Base-by-base conservation (phyloP, 495 filamentous ascomycete species). In the Xylaria grammica region DNA sequence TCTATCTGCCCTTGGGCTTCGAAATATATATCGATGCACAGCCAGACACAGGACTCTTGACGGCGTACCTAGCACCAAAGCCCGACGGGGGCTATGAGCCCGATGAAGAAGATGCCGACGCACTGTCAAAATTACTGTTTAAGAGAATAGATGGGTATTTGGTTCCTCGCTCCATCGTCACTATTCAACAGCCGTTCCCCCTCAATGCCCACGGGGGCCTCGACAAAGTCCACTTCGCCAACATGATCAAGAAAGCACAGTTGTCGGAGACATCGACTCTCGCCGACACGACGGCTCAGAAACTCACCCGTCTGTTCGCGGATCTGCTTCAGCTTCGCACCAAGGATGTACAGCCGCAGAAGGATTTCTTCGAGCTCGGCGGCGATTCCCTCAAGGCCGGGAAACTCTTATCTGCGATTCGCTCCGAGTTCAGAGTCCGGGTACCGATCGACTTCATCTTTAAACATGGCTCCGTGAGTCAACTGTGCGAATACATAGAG, bases 371-470 rank as follows among this genome's bases (percentile, higher is more conserved):
- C 66, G 70, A 74, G 8, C 72, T 80, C 24, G 80, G 80, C 2
- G 80, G 80, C 40, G 76, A 81, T 40, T 82, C 80, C 60, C 67
- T 82, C 8, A 69, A 64, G 17, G 80, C 80, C 20, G 80, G 80
- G 20, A 72, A 70, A 42, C 67, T 83, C 5, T 65, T 81, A 17
- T 79, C 80, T 0, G 54, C 69, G 1, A 67, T 82, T 17, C 75
- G 79, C 32, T 70, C 70, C 26, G 69, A 77, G 46, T 79, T 80
- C 17, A 60, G 63, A 29, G 56, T 78, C 3, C 71, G 71, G 26
- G 61, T 81, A 3, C 70, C 79, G 6, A 74, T 79, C 49, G 77
- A 78, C 20, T 65, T 75, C 24, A 70, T 82, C 26, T 81, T 82
- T 68, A 70, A 72, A 20, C 65, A 75, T 36, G 71, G 71, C 50